phyloP scores from a whole-genome alignment of 2,329 filamentous ascomycete species.

The Alternaria ventricosa region DNA sequence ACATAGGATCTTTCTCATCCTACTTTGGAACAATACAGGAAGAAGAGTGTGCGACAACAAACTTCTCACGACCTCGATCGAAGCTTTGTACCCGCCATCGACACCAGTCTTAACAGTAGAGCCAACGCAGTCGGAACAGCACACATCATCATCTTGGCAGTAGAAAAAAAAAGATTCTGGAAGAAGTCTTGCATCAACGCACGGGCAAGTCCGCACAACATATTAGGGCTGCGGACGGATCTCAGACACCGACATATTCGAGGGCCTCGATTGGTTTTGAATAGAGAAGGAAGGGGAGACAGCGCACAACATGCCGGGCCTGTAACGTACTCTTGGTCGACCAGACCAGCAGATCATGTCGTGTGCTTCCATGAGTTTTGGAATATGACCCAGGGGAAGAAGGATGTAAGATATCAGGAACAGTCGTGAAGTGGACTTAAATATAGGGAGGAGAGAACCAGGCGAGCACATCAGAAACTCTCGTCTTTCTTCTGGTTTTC shows the following conservation, averaged over 20 bases:
- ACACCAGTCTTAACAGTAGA: accelerated
- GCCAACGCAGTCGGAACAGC: not conserved
- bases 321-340: not conserved
- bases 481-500: accelerated
- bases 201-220: not conserved
- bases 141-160: not conserved
- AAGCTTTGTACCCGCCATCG: not conserved
- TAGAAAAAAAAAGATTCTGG: too few relatives aligned
- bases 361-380: too few relatives aligned
- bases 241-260: not conserved
- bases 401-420: not conserved
- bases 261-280: too few relatives aligned
- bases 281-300: too few relatives aligned
- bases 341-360: not conserved
- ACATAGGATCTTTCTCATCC: too few relatives aligned
- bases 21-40: too few relatives aligned
- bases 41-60: not conserved
- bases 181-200: not conserved
- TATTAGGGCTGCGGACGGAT: too few relatives aligned
- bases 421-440: accelerated
- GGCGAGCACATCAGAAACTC: not conserved
- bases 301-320: too few relatives aligned
- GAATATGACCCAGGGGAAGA: not conserved
- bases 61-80: not conserved
- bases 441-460: not conserved